Conservation (phyloP, 768 basidiomycete genomes). For the Obba rivulosa region DNA sequence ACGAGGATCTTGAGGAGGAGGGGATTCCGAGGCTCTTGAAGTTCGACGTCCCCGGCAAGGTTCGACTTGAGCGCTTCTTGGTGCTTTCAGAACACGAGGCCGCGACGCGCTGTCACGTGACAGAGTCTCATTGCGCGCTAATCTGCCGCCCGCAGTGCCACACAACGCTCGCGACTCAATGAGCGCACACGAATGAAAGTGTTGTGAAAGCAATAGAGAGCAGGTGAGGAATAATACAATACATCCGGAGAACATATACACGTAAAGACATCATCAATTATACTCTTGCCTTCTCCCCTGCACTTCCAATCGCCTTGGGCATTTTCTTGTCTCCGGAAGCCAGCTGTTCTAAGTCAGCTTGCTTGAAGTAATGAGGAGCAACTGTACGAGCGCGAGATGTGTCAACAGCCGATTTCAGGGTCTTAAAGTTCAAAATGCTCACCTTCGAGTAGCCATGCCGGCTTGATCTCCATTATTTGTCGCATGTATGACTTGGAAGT, state of each 20-base stretch:
- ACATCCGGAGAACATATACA: background rate
- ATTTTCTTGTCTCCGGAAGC: conserved; percentile 86
- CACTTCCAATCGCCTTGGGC: conserved; percentile 67
- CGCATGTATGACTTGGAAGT: conserved; percentile 97
- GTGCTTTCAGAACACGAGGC: conserved; percentile 3
- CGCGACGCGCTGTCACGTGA: conserved; percentile 3
- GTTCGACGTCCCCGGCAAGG: no score
- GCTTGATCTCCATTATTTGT: conserved; percentile 98
- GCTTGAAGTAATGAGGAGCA: conserved; percentile 95
- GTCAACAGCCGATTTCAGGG: conserved; percentile 1
- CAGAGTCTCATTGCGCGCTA: background rate
- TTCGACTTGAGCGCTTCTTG: no score
- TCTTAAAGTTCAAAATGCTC: conserved; percentile 18
- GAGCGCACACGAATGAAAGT: background rate
- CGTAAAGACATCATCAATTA: background rate
- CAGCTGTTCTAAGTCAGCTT: conserved; percentile 74
- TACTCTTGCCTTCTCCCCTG: conserved; percentile 12
- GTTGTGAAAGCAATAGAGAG: background rate
- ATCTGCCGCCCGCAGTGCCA: background rate
- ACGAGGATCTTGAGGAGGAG: no score
- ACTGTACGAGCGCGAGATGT: conserved; percentile 39
- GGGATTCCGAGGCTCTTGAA: no score
- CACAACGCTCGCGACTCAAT: background rate
- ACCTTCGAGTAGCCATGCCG: conserved; percentile 90
- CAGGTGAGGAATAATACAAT: background rate